Evolutionary conservation across 805 yeast genomes (phyloP).

Genomic region (Torulaspora microellipsoides): DNA sequence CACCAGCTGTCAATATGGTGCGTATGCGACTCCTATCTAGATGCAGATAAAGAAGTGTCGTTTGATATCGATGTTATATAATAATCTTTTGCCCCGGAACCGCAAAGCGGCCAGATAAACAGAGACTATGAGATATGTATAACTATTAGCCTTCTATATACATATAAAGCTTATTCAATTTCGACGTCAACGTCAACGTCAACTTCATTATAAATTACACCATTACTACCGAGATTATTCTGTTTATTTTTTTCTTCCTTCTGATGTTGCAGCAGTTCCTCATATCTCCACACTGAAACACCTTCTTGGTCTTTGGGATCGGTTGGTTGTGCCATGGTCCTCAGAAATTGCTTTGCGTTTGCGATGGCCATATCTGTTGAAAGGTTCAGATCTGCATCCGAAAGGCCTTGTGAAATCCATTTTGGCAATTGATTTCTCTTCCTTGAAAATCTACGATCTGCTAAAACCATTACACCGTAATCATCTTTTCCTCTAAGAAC

Average conservation of each 20-base stretch:
- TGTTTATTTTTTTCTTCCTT: conserved; percentile 39
- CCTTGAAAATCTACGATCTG: conserved; percentile 86
- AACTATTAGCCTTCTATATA: too few species aligned
- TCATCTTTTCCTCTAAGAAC: conserved; percentile 97
- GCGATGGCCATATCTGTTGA: conserved; percentile 98
- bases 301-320: conserved; percentile 90
- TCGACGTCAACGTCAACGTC: conserved; percentile 15
- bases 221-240: conserved; percentile 10
- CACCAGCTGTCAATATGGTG: conserved; percentile 72
- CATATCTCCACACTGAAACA: conserved; percentile 84
- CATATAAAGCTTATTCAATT: conserved; percentile 3
- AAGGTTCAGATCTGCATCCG: conserved; percentile 85
- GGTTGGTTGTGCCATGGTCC: conserved; percentile 92
- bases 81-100: background rate
- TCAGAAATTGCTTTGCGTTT: conserved; percentile 82
- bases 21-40: conserved; percentile 87
- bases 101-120: background rate
- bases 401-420: conserved; percentile 92
- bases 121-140: background rate
- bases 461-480: conserved; percentile 97
- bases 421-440: conserved; percentile 87
- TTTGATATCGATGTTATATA: conserved; percentile 45
- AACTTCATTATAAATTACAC: conserved; percentile 10
- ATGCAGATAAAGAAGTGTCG: conserved; percentile 79
- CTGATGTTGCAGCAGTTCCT: conserved; percentile 60